Evolutionary conservation across 371 early-diverging fungal species (phyloP).

Genomic region (Lichtheimia ornata): DNA sequence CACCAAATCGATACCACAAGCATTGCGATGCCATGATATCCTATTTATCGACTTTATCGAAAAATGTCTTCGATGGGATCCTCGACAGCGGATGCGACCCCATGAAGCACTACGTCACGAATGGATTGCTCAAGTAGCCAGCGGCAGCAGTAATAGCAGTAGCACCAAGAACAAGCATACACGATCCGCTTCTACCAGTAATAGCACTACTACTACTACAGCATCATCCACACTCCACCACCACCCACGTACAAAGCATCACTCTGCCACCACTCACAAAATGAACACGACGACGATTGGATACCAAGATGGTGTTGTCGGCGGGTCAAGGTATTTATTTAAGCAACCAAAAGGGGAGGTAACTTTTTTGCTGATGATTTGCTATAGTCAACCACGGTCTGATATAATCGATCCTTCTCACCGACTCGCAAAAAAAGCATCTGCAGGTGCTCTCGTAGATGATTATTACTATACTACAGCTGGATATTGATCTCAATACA

Average conservation of each 20-base stretch:
- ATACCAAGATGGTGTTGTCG: background rate
- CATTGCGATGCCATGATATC: constrained; percentile 68
- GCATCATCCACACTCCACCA: background rate
- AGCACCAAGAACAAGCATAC: too few species aligned
- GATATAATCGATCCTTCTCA: background rate
- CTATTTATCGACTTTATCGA: constrained; percentile 81
- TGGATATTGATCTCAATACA: background rate
- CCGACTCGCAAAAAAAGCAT: background rate
- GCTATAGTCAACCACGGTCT: background rate
- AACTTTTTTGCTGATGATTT: background rate
- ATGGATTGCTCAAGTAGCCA: constrained; percentile 55
- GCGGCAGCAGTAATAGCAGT: too few species aligned
- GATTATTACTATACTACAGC: constrained; percentile 11
- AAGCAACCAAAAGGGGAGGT: too few species aligned
- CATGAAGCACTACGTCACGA: constrained; percentile 74
- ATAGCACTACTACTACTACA: background rate
- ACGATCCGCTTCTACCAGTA: constrained; percentile 2
- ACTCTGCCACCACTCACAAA: background rate
- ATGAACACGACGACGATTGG: too few species aligned
- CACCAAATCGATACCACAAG: constrained; percentile 67
- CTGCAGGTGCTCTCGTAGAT: constrained; percentile 3
- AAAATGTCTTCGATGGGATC: constrained; percentile 84
- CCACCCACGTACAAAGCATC: background rate
- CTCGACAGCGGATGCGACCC: constrained; percentile 81
- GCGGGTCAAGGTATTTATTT: background rate